A percentile compares a stretch with the other conserved stretches of the same genome.
Evolutionary conservation across 1,284 basidiomycete genomes (phyloP).

Genomic region (Pholiota adiposa): DNA sequence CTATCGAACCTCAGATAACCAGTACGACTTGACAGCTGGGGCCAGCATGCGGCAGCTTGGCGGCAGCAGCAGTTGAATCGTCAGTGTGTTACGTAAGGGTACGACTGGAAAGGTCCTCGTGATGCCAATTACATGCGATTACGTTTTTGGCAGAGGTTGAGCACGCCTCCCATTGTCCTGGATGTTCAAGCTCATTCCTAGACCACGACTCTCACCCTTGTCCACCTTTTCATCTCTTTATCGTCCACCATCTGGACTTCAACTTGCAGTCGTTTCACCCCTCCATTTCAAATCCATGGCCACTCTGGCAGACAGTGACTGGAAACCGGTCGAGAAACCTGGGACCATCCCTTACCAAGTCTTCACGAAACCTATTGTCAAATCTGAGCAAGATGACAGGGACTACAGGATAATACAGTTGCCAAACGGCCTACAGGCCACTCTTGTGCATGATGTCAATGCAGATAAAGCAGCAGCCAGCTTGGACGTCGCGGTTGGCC

Average conservation of each 20-base stretch:
- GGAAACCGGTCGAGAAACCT: conserved; percentile 41
- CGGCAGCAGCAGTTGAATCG: too few species aligned
- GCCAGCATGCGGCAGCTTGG: too few species aligned
- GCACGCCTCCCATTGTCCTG: conserved; percentile 9
- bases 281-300: conserved; percentile 28
- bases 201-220: conserved; percentile 16
- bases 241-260: conserved; percentile 1
- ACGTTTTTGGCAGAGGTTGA: conserved; percentile 17
- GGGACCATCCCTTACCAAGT: conserved; percentile 49
- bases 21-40: conserved; percentile 7
- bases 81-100: background rate
- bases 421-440: conserved; percentile 86
- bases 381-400: conserved; percentile 78
- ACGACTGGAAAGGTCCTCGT: conserved; percentile 11
- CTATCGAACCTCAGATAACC: conserved; percentile 22
- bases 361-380: conserved; percentile 72
- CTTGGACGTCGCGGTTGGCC: conserved; percentile 94
- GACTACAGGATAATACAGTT: conserved; percentile 85
- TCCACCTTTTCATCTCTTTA: background rate
- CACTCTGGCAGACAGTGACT: conserved; percentile 34
- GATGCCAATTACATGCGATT: conserved; percentile 1
- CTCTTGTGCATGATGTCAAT: conserved; percentile 85
- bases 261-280: background rate
- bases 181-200: conserved; percentile 21
- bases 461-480: conserved; percentile 97